phyloP scores from a whole-genome alignment of 805 yeast species.

The Pichia nakasei region DNA sequence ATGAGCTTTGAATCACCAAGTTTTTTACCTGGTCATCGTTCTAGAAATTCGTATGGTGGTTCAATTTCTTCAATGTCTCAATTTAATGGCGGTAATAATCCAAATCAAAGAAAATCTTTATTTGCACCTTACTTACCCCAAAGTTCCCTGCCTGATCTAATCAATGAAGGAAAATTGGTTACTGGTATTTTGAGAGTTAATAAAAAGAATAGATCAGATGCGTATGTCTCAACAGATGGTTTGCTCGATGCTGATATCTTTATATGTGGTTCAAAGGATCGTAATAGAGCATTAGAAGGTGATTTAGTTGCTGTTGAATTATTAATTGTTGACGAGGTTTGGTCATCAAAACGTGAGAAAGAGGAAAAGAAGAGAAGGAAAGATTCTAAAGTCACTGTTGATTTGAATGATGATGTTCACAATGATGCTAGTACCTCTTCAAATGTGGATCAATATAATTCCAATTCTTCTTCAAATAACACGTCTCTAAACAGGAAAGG shows the following conservation, averaged over 20 bases:
- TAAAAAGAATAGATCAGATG: slow-evolving; percentile 94
- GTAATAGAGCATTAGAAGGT: slow-evolving; percentile 95
- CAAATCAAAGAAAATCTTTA: slow-evolving; percentile 57
- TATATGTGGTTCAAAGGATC: slow-evolving; percentile 96
- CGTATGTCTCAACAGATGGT: slow-evolving; percentile 96
- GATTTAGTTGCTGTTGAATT: slow-evolving; percentile 94
- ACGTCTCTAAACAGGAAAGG: slow-evolving; percentile 60
- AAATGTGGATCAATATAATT: slow-evolving; percentile 2
- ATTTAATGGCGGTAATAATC: slow-evolving; percentile 18
- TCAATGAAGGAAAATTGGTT: slow-evolving; percentile 84
- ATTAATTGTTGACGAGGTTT: slow-evolving; percentile 91
- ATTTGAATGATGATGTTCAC: slow-evolving; percentile 59
- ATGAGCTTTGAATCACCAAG: slow-evolving; percentile 17
- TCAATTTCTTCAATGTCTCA: slow-evolving; percentile 46
- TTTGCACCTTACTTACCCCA: slow-evolving; percentile 97
- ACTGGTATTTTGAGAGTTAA: slow-evolving; percentile 91
- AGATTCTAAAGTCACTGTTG: slow-evolving; percentile 25
- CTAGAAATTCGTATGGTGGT: slow-evolving; percentile 62
- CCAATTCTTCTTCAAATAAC: slow-evolving; percentile 17
- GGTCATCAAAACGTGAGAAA: slow-evolving; percentile 93
- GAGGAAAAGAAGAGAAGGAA: slow-evolving; percentile 90
- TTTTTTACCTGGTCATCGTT: slow-evolving; percentile 63
- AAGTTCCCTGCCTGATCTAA: slow-evolving; percentile 79
- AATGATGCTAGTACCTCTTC: slow-evolving; percentile 65
- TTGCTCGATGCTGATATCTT: slow-evolving; percentile 92